These are phyloP conservation scores for Quercus variabilis DNA, from an alignment of 306 rosid species.

Conservation along the genomic window DNA sequence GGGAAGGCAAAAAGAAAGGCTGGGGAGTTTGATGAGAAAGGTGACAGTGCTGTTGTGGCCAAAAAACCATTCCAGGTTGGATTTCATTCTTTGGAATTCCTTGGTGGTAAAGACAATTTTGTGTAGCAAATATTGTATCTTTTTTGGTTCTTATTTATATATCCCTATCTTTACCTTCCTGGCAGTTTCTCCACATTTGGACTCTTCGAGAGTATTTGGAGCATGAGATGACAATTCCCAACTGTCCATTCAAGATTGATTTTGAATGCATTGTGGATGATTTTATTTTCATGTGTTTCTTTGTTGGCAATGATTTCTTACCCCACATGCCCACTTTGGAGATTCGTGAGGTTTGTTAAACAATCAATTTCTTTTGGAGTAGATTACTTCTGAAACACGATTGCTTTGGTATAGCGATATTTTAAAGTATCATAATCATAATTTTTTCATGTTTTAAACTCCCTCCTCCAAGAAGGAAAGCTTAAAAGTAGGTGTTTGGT, in stretches of 20 bases:
- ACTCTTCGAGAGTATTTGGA: constrained; percentile 93
- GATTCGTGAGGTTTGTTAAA: constrained; percentile 81
- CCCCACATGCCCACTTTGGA: constrained; percentile 98
- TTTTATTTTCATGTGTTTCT: constrained; percentile 91
- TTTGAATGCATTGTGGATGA: constrained; percentile 90
- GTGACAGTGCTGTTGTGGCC: constrained; percentile 42
- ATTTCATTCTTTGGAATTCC: neutral
- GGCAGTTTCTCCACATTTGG: constrained; percentile 94
- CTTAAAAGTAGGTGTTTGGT: neutral
- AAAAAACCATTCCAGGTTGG: constrained; percentile 93
- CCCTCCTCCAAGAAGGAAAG: neutral
- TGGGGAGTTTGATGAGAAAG: constrained; percentile 89
- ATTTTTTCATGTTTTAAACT: neutral
- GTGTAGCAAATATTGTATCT: neutral
- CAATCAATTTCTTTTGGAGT: neutral
- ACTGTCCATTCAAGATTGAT: constrained; percentile 66
- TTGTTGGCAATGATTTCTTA: constrained; percentile 95
- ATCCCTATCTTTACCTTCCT: neutral
- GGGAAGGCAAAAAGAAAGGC: constrained; percentile 85
- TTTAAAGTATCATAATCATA: neutral
- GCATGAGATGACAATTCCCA: constrained; percentile 72
- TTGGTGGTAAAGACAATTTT: neutral
- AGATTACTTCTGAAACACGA: neutral
- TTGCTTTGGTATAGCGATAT: neutral
- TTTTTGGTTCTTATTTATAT: neutral